Evolutionary conservation across 2,329 filamentous ascomycete genomes (phyloP), one percentile per base, ranked within the genome.

Genomic region (Blastomyces parvus): DNA sequence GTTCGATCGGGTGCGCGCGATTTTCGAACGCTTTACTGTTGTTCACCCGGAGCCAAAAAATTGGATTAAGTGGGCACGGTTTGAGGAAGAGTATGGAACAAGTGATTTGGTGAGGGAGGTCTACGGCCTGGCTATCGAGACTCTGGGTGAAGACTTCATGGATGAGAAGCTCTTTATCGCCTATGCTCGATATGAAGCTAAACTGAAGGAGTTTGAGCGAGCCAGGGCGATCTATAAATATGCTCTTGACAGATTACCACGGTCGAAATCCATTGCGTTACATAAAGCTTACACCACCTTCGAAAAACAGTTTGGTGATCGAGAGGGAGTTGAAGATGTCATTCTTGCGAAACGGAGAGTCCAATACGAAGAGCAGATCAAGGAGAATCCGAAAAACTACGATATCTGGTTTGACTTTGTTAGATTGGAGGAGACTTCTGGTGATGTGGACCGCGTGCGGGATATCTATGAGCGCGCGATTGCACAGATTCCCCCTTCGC

Each of bases 31-130:
- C 36, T 97, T 97, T 71, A 96, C 91, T 1, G 84, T 92, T 65
- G 90, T 97, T 9, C 94, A 97, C 69, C 92, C 94, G 0, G 93
- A 97, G 71, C 90, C 94, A 27, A 86, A 89, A 70, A 97, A 97
- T 72, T 99, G 93, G 92, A 95, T 99, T 78, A 97, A 97, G 74
- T 99, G 94, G 94, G 88, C 93, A 65, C 89, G 90, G 66, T 99
- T 97, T 69, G 94, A 99, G 76, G 93, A 97, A 74, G 94, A 99
- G 73, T 90, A 88, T 69, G 94, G 94, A 9, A 96, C 91, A 1
- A 93, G 88, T 72, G 93, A 97, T 70, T 76, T 93, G 67, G 94
- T 99, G 7, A 84, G 94, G 27, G 91, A 97, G 66, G 93, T 97
- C 0, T 97, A 91, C 73, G 91, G 92, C 3, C 83, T 84, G 62